Evolutionary conservation across 345 rosid genomes (phyloP), one percentile per base, ranked within the genome.

Genomic region (Lumnitzera racemosa): DNA sequence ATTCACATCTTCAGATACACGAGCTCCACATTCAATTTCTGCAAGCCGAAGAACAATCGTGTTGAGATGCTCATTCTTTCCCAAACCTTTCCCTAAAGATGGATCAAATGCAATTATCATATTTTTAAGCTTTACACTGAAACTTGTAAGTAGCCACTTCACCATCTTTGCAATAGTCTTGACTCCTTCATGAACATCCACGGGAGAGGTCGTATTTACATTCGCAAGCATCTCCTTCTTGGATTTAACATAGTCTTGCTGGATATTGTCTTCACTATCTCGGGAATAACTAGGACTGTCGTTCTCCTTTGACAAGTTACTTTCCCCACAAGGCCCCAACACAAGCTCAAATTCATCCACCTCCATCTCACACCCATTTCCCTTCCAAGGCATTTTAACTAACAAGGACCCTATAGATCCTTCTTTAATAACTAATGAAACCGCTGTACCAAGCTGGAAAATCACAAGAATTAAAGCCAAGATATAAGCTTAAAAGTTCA

Each of bases 111-210:
- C 99, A 77, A 94, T 71, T 16, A 94, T 86, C 73, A 88, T 47
- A 58, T 74, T 89, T 66, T 75, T 86, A 54, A 94, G 75, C 66
- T 76, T 88, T 57, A 88, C 73, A 71, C 81, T 80, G 72, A 90
- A 94, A 64, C 96, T 94, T 11, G 90, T 75, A 53, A 94, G 81
- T 68, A 94, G 76, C 97, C 91, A 84, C 59, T 84, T 94, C 16
- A 94, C 96, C 81, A 94, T 82, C 85, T 84, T 90, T 1, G 97
- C 99, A 73, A 94, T 91, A 10, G 89, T 80, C 79, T 90, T 94
- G 47, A 94, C 99, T 41, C 99, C 99, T 78, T 94, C 96, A 66
- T 94, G 99, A 65, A 94, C 86, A 83, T 85, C 86, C 52, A 65
- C 66, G 24, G 77, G 67, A 13, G 77, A 66, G 66, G 83, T 61